Evolutionary conservation across 371 early-diverging fungal genomes (phyloP).

Genomic region (Fennellomyces sp.): DNA sequence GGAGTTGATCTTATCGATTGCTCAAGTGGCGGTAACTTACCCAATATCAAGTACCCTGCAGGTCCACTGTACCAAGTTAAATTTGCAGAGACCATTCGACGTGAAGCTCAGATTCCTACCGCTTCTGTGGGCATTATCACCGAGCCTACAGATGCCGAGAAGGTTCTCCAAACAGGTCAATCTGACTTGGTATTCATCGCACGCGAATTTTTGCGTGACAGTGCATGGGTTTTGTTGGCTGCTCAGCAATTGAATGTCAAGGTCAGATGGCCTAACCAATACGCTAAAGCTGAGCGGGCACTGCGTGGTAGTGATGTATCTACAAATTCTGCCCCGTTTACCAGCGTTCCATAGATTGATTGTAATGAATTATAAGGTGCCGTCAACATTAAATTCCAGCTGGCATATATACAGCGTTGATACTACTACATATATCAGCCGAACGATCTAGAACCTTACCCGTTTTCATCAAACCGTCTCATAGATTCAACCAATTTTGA

Average conservation of each 20-base stretch:
- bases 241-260: slow-evolving; percentile 66
- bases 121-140: slow-evolving; percentile 81
- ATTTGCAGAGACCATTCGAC: slow-evolving; percentile 61
- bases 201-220: slow-evolving; percentile 74
- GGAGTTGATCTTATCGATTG: slow-evolving; percentile 81
- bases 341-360: slow-evolving; percentile 1
- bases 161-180: slow-evolving; percentile 60
- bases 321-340: neutral
- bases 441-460: no score
- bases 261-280: slow-evolving; percentile 69
- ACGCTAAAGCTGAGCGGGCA: slow-evolving; percentile 36
- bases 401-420: no score
- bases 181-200: slow-evolving; percentile 82
- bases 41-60: slow-evolving; percentile 51
- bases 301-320: slow-evolving; percentile 6
- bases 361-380: no score
- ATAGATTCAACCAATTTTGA: no score
- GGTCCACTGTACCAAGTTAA: slow-evolving; percentile 75
- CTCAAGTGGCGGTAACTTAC: slow-evolving; percentile 68
- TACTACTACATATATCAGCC: no score
- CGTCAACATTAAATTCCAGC: no score
- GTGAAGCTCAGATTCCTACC: slow-evolving; percentile 58
- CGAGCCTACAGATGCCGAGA: slow-evolving; percentile 66
- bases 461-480: no score
- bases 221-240: slow-evolving; percentile 27